Conservation (phyloP, 345 rosid genomes). For the Anastatica hierochuntica region DNA sequence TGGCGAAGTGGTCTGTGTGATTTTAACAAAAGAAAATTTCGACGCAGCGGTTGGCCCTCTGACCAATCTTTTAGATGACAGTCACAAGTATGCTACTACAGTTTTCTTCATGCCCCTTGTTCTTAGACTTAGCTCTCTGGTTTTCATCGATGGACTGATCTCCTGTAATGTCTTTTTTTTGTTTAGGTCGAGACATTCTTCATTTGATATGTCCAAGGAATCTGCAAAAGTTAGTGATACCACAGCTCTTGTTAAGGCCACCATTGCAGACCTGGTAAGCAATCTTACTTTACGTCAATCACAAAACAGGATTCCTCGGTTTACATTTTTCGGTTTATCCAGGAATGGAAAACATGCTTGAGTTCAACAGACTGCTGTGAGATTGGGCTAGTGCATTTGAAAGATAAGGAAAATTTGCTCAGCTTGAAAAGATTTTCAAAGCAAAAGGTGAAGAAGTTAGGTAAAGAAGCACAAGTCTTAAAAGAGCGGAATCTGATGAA, state of each 20-base stretch:
- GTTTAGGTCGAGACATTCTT: constrained; percentile 48
- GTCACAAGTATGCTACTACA: constrained; percentile 44
- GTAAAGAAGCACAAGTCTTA: constrained; percentile 80
- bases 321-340: background rate
- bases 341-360: constrained; percentile 78
- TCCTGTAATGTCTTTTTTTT: constrained; percentile 11
- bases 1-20: constrained; percentile 68
- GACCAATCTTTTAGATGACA: constrained; percentile 51
- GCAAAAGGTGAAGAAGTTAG: constrained; percentile 62
- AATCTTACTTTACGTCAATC: constrained; percentile 8
- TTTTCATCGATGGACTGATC: background rate
- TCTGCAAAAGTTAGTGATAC: constrained; percentile 36
- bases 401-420: constrained; percentile 48
- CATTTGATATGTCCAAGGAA: constrained; percentile 43
- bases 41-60: constrained; percentile 76
- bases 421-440: constrained; percentile 84
- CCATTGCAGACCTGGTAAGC: constrained; percentile 59
- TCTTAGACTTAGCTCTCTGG: background rate
- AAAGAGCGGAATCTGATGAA: constrained; percentile 77
- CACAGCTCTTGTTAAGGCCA: constrained; percentile 37
- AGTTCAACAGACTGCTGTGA: constrained; percentile 86
- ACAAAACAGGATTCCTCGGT: constrained; percentile 3
- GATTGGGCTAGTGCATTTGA: constrained; percentile 63
- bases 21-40: constrained; percentile 79
- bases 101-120: background rate